phyloP scores from a whole-genome alignment of 1,284 basidiomycete species.

The Leccinum variabile region DNA sequence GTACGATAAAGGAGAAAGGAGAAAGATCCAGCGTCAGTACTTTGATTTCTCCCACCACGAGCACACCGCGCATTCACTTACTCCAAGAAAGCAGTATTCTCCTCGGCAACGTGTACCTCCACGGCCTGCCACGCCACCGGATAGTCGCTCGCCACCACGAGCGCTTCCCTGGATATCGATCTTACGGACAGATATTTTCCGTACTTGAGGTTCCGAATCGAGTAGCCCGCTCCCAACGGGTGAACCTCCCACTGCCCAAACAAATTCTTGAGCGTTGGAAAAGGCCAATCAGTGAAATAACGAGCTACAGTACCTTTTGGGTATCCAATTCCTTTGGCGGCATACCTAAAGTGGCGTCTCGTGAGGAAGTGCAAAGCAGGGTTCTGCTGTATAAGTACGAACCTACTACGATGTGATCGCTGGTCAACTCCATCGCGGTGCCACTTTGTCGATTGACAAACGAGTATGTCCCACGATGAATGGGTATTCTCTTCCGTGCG shows the following conservation, averaged over 20 bases:
- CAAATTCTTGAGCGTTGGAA: not conserved
- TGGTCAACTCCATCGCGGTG: conserved; percentile 34
- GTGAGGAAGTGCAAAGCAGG: conserved; percentile 4
- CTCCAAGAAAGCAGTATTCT: conserved; percentile 34
- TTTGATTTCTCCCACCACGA: not conserved
- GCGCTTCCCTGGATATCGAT: conserved; percentile 18
- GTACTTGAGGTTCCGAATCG: conserved; percentile 35
- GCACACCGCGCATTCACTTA: conserved; percentile 7
- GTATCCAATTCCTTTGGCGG: conserved; percentile 29
- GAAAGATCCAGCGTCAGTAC: not conserved
- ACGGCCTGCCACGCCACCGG: conserved; percentile 32
- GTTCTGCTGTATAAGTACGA: not conserved
- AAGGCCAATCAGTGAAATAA: not conserved
- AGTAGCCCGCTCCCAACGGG: conserved; percentile 31
- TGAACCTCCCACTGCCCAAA: conserved; percentile 31
- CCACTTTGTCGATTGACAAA: conserved; percentile 36
- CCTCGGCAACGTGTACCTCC: conserved; percentile 28
- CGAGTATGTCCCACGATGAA: conserved; percentile 35
- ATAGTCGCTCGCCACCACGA: conserved; percentile 29
- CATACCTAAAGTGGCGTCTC: conserved; percentile 23
- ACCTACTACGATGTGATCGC: conserved; percentile 29
- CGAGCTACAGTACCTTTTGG: conserved; percentile 26
- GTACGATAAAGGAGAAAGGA: not conserved
- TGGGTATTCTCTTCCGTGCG: conserved; percentile 24
- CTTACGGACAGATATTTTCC: conserved; percentile 34